These are phyloP conservation scores for Gloeophyllum trabeum DNA, from an alignment of 768 basidiomycete genomes.

Conservation along the genomic window DNA sequence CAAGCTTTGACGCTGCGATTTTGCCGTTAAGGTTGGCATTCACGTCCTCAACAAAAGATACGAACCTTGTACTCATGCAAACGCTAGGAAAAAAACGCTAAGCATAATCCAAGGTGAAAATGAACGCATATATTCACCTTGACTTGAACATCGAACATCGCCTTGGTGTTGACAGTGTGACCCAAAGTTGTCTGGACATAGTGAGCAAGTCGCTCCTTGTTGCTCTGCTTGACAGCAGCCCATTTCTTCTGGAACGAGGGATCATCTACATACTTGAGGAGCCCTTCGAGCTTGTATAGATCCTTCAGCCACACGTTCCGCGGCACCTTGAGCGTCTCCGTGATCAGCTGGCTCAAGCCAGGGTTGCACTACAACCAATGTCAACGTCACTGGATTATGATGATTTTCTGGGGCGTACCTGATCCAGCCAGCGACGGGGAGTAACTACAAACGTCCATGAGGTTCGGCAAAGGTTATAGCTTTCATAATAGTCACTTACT, in stretches of 20 bases:
- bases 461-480: background rate
- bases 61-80: slow-evolving; percentile 86
- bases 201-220: slow-evolving; percentile 82
- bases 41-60: background rate
- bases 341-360: slow-evolving; percentile 73
- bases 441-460: slow-evolving; percentile 41
- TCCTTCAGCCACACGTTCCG: slow-evolving; percentile 82
- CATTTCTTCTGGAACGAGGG: slow-evolving; percentile 68
- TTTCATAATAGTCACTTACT: slow-evolving; percentile 34
- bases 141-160: slow-evolving; percentile 89
- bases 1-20: slow-evolving; percentile 71
- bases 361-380: slow-evolving; percentile 62
- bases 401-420: slow-evolving; percentile 25
- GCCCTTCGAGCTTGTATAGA: slow-evolving; percentile 63
- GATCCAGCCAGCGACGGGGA: slow-evolving; percentile 87
- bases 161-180: slow-evolving; percentile 57
- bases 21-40: background rate
- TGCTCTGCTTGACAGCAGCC: slow-evolving; percentile 77
- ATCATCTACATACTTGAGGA: slow-evolving; percentile 65
- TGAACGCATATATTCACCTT: slow-evolving; percentile 31
- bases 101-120: slow-evolving; percentile 1
- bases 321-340: slow-evolving; percentile 63
- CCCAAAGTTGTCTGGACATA: slow-evolving; percentile 66
- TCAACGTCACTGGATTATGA: background rate
- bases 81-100: slow-evolving; percentile 36